Evolutionary conservation across 225 moss, liverwort and hornwort species (phyloP), one percentile per base, ranked within the genome.

Genomic region (Takakia lepidozioides): DNA sequence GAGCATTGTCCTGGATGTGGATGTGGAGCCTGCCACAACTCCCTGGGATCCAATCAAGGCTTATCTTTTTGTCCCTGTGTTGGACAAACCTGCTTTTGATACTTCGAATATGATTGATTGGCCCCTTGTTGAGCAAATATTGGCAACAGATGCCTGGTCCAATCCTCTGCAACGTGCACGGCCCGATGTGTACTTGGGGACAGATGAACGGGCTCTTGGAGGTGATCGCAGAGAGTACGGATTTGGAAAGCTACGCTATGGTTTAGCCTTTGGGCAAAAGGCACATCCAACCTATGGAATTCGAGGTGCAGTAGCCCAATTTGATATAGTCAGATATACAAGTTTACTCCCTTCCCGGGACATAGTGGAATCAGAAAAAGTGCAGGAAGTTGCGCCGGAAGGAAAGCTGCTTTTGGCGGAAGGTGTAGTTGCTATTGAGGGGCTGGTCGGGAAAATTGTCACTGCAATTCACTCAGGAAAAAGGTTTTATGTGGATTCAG

Each of bases 11-110:
- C 68, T 98, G 51, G 98, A 98, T 53, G 91, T 98, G 56, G 87
- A 98, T 44, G 98, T 98, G 49, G 98, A 98, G 61, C 98, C 98
- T 37, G 62, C 44, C 41, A 87, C 83, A 43, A 98, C 98, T 51
- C 98, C 98, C 8, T 98, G 98, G 98, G 98, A 98, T 68, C 91
- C 98, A 39, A 63, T 91, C 26, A 98, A 98, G 56, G 91, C 98
- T 8, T 98, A 98, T 62, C 83, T 98, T 53, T 98, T 98, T 83
- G 91, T 83, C 46, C 98, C 98, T n/a, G 72, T 85, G 20, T 52
- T 73, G 38, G 56, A 65, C 19, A 61, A 65, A 30, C 44, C 60
- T 27, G 58, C 66, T 13, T 64, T 49, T 43, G 70, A 83, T 67
- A 75, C 82, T 38, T 38, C 66, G 52, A 63, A 74, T 37, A 66